Conservation (phyloP, 495 filamentous ascomycete species). For the Tuber brumale region DNA sequence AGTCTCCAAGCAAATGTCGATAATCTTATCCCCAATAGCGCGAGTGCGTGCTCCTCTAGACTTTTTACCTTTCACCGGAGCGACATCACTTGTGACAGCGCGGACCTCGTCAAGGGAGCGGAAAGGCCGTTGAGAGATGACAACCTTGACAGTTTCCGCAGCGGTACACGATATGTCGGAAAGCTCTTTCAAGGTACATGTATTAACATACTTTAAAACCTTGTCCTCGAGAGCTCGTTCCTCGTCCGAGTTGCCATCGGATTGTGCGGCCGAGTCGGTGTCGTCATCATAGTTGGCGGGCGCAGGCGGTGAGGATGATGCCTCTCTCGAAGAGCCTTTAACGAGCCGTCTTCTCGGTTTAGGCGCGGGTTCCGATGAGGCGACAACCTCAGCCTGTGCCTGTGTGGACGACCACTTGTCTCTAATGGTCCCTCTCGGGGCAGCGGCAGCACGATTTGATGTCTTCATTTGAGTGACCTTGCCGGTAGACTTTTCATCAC, state of each 20-base stretch:
- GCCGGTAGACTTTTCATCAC: constrained; percentile 43
- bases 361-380: constrained; percentile 32
- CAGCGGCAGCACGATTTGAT: constrained; percentile 38
- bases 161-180: constrained; percentile 69
- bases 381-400: constrained; percentile 40
- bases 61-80: constrained; percentile 45
- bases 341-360: constrained; percentile 38
- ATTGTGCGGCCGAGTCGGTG: constrained; percentile 51
- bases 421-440: constrained; percentile 38
- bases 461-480: constrained; percentile 35
- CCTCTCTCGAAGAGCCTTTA: constrained; percentile 37
- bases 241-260: constrained; percentile 43
- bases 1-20: constrained; percentile 66
- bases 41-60: constrained; percentile 47
- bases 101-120: constrained; percentile 56
- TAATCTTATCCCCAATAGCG: constrained; percentile 62
- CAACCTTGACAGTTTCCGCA: constrained; percentile 56
- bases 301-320: constrained; percentile 32
- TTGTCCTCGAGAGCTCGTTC: constrained; percentile 49
- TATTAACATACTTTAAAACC: constrained; percentile 78
- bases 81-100: constrained; percentile 50
- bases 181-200: constrained; percentile 62
- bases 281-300: constrained; percentile 49
- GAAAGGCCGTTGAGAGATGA: constrained; percentile 68
- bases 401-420: constrained; percentile 47